Evolutionary conservation across 176 grass and related monocot species (phyloP).

Genomic region (Chloris gayana): DNA sequence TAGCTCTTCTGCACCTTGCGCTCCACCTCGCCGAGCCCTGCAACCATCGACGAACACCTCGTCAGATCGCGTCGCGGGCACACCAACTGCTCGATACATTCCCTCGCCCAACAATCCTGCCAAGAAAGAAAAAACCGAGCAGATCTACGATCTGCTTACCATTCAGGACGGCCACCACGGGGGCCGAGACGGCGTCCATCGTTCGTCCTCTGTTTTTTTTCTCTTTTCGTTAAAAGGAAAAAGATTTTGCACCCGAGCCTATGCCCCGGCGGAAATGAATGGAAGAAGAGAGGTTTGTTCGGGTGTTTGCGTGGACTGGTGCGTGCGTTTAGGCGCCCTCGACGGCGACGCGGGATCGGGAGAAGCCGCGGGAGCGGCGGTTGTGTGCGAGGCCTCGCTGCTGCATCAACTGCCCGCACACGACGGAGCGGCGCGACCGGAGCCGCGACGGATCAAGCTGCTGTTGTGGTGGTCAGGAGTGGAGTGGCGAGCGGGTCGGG

Average conservation of each 20-base stretch:
- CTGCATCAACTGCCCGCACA: slow-evolving; percentile 51
- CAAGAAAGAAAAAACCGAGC: neutral
- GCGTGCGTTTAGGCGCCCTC: slow-evolving; percentile 60
- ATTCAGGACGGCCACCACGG: slow-evolving; percentile 36
- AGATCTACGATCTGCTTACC: slow-evolving; percentile 53
- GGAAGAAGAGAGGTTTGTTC: neutral
- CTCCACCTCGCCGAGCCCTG: slow-evolving; percentile 61
- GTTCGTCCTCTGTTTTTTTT: neutral
- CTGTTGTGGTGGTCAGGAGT: neutral
- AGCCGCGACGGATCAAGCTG: neutral
- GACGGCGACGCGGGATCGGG: slow-evolving; percentile 79
- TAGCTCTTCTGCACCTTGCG: slow-evolving; percentile 83
- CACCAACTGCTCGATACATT: slow-evolving; percentile 24
- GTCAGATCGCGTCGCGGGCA: neutral
- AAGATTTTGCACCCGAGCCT: neutral
- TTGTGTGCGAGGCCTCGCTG: slow-evolving; percentile 70
- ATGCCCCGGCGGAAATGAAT: too few relatives aligned
- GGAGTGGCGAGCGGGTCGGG: slow-evolving; percentile 34
- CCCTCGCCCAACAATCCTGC: neutral
- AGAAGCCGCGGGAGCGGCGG: slow-evolving; percentile 94
- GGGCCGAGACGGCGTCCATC: slow-evolving; percentile 45
- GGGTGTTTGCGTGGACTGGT: neutral
- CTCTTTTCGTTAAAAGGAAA: neutral
- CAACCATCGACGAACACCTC: neutral
- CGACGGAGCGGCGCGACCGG: neutral